These are phyloP conservation scores for Parmelia sp. DNA, from an alignment of 495 filamentous ascomycete species.

Conservation along the genomic window DNA sequence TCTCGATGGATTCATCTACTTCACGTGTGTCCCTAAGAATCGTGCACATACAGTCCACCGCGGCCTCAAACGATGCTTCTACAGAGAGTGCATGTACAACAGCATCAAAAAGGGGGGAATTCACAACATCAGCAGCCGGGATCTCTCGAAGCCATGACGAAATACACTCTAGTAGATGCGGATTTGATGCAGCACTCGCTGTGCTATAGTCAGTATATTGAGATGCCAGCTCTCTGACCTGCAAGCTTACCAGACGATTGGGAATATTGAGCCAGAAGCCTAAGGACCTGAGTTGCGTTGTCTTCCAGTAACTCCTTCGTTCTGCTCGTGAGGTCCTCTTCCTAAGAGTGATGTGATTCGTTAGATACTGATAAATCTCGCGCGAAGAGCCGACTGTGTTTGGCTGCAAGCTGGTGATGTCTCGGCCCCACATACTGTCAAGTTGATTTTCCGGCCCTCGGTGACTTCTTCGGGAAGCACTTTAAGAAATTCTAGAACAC, in stretches of 20 bases:
- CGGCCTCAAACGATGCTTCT: slow-evolving; percentile 74
- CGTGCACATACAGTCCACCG: slow-evolving; percentile 87
- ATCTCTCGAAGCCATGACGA: slow-evolving; percentile 95
- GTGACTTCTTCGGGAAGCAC: slow-evolving; percentile 98
- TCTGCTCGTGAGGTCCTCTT: slow-evolving; percentile 79
- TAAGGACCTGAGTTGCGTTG: slow-evolving; percentile 80
- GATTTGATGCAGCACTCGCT: slow-evolving; percentile 71
- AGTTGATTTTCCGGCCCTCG: slow-evolving; percentile 96
- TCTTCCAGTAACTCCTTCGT: slow-evolving; percentile 83
- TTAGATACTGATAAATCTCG: slow-evolving; percentile 40
- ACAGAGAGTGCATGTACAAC: slow-evolving; percentile 69
- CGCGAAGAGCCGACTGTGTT: slow-evolving; percentile 27
- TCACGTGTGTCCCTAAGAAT: slow-evolving; percentile 91
- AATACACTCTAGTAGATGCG: slow-evolving; percentile 87
- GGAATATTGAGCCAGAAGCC: slow-evolving; percentile 78
- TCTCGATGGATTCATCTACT: slow-evolving; percentile 67
- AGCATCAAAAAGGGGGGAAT: slow-evolving; percentile 75
- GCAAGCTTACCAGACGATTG: slow-evolving; percentile 72
- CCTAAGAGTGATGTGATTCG: slow-evolving; percentile 51
- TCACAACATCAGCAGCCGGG: slow-evolving; percentile 72
- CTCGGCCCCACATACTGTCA: slow-evolving; percentile 81
- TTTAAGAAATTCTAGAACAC: slow-evolving; percentile 88
- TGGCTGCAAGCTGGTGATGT: slow-evolving; percentile 42
- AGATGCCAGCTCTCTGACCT: background rate
- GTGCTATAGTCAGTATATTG: slow-evolving; percentile 11